These are phyloP conservation scores for Mycena indigotica DNA, from an alignment of 768 basidiomycete genomes.

Conservation along the genomic window DNA sequence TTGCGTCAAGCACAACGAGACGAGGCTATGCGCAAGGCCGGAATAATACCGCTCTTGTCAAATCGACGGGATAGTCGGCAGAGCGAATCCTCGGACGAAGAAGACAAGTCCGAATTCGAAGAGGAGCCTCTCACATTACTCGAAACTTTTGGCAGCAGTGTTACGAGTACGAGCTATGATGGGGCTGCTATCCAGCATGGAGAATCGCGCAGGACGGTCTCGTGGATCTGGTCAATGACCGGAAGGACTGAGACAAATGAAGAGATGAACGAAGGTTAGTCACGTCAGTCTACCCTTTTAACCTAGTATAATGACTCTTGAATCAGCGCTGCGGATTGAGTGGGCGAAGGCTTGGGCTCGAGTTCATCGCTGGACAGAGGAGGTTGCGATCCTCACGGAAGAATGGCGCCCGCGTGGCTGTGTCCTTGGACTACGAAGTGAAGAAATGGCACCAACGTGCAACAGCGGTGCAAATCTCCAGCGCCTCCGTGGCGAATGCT, in stretches of 20 bases:
- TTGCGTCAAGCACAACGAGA: neutral
- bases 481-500: neutral
- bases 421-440: conserved; percentile 10
- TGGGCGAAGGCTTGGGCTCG: conserved; percentile 1
- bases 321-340: conserved; percentile 8
- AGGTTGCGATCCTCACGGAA: neutral
- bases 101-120: too few relatives aligned
- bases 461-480: neutral
- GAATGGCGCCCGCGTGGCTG: neutral
- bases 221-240: neutral
- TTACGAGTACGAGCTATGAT: too few relatives aligned
- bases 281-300: too few relatives aligned
- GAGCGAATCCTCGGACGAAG: too few relatives aligned
- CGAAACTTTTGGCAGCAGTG: too few relatives aligned
- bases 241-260: neutral
- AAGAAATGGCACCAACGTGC: conserved; percentile 7
- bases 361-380: neutral
- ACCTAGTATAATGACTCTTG: neutral
- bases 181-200: neutral
- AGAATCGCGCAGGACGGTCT: neutral
- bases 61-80: too few relatives aligned
- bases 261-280: neutral
- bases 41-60: neutral
- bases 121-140: too few relatives aligned
- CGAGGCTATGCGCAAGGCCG: neutral